Base-by-base conservation (phyloP, 192 early-diverging fungal species). In the Linnemannia schmuckeri region DNA sequence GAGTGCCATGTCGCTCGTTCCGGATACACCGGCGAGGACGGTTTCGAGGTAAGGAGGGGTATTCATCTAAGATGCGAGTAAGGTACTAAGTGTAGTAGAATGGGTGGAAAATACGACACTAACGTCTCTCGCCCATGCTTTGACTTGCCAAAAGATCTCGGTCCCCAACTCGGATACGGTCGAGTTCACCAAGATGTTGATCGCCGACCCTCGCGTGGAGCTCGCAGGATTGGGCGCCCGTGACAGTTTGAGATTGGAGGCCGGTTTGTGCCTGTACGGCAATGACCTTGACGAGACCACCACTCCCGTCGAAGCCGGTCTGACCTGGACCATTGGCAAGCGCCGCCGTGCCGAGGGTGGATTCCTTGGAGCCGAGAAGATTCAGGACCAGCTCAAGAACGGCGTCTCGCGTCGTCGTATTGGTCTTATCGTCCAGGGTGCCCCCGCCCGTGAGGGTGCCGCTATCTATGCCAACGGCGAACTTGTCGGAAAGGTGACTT, bases 1-100 rank as follows among this genome's bases (percentile, higher is more conserved):
- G 92, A 91, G 2, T 94, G 94, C 81, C 97, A 98, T 79, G 94
- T 99, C 52, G 96, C 98, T 27, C 95, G 98, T 38, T 98, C 96
- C 40, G 98, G 98, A 18, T 99, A 99, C 91, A 99, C 98, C 76
- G 98, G 98, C 77, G 98, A 99, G 90, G 98, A 99, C 90, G 98
- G 98, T 18, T 99, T 99, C 84, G 98, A 99, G 89, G 94, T 96
- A 77, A 42, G 42, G 42, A 44, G 37, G 37, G 37, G 3, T 1
- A 37, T 1, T 37, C 37, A 37, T 37, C 37, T 37, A 37, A 37
- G 37, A 37, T 37, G 37, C 37, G 37, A 3, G 37, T 37, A 3
- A 37, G 37, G 3, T 37, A 37, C 3, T 3, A 37, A 3, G 37
- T 37, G 37, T 37, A 37, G 37, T 37, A 37, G 37, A 3, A 37